These are phyloP conservation scores for Cladorrhinum samala DNA, from an alignment of 495 filamentous ascomycete genomes.

Conservation along the genomic window DNA sequence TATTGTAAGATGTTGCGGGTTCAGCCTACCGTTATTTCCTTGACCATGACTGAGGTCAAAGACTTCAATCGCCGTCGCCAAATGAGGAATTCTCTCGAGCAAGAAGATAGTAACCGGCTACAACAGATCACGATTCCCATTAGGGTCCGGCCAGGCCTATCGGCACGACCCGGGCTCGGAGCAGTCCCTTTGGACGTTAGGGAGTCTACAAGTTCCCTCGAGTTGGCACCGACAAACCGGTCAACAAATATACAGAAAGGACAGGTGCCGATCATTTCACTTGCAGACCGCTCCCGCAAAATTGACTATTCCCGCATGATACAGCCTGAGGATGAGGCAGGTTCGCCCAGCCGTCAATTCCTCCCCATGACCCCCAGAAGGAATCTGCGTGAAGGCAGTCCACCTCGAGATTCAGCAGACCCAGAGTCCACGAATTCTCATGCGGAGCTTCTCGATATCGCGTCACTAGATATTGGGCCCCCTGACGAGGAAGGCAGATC, in stretches of 20 bases:
- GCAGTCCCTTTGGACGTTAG: too few relatives aligned
- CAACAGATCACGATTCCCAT: neutral
- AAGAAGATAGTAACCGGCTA: constrained; percentile 4
- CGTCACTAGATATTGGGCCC: neutral
- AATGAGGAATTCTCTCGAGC: constrained; percentile 31
- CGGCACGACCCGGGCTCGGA: neutral
- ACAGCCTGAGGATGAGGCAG: neutral
- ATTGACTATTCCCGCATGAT: neutral
- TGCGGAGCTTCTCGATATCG: neutral
- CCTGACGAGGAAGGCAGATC: neutral
- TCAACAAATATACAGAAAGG: neutral
- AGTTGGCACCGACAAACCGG: neutral
- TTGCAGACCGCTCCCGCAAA: neutral
- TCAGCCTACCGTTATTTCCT: constrained; percentile 44
- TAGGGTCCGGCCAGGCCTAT: neutral
- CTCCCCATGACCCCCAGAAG: constrained; percentile 2
- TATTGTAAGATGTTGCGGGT: constrained; percentile 49
- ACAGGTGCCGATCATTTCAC: constrained; percentile 2
- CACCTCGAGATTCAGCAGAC: neutral
- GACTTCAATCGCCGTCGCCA: constrained; percentile 39
- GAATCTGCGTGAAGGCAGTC: neutral
- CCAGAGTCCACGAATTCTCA: neutral
- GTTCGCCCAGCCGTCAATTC: neutral
- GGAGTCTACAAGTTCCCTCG: neutral
- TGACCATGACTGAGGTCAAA: constrained; percentile 50